These are phyloP conservation scores for Trametes coccinea DNA, from an alignment of 768 basidiomycete genomes.

Conservation along the genomic window DNA sequence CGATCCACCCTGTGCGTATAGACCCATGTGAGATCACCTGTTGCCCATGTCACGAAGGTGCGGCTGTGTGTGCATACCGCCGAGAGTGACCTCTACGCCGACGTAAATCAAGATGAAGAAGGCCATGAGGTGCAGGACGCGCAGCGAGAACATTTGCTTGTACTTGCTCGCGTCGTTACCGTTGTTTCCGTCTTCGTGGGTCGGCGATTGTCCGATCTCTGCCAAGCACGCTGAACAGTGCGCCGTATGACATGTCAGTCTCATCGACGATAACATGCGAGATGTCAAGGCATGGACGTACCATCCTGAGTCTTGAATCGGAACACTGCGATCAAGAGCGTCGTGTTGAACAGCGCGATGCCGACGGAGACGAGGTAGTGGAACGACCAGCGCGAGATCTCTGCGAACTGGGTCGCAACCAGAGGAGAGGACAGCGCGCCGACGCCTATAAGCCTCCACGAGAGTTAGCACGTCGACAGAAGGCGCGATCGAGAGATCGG, in stretches of 20 bases:
- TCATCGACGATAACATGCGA: too few species aligned
- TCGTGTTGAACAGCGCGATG: constrained; percentile 56
- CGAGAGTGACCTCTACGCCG: constrained; percentile 39
- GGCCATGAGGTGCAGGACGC: constrained; percentile 42
- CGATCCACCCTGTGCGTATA: constrained; percentile 49
- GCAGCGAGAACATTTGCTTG: constrained; percentile 45
- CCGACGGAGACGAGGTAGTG: constrained; percentile 75
- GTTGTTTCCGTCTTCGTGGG: constrained; percentile 33
- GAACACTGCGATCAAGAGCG: constrained; percentile 59
- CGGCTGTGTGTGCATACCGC: constrained; percentile 28
- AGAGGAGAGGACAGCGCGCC: constrained; percentile 74
- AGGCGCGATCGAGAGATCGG: not conserved
- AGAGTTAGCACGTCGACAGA: not conserved
- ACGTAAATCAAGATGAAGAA: constrained; percentile 48
- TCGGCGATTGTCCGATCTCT: constrained; percentile 51
- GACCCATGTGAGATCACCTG: not conserved
- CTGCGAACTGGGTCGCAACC: constrained; percentile 79
- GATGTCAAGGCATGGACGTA: constrained; percentile 22
- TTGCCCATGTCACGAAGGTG: not conserved
- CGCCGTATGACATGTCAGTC: too few species aligned
- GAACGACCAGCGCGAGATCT: constrained; percentile 67
- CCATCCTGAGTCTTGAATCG: constrained; percentile 69
- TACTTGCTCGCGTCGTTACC: constrained; percentile 41
- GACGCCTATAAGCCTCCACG: constrained; percentile 43
- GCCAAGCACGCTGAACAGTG: constrained; percentile 49